Percentiles rank a stretch among this genome's conserved stretches.
Evolutionary conservation across 139 green algal species (phyloP).

Genomic region (Chlamydomonas sp.): DNA sequence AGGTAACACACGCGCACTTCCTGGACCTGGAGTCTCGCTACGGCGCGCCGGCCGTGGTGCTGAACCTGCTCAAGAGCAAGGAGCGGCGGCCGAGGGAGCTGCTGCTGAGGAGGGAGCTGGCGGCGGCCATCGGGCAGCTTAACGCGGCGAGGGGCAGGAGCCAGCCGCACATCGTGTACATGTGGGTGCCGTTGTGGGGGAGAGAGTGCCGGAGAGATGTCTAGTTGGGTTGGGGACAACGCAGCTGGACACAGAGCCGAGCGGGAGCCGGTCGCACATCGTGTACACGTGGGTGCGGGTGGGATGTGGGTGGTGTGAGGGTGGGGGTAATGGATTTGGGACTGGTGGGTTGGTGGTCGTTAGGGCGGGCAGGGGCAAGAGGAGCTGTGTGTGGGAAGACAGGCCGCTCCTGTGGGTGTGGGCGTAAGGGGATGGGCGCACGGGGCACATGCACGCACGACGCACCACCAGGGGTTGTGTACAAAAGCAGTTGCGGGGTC

Average conservation of each 20-base stretch:
- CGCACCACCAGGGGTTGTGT: no score
- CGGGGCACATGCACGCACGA: no score
- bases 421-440: no score
- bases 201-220: background rate
- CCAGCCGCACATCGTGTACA: constrained; percentile 32
- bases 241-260: background rate
- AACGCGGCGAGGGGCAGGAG: constrained; percentile 65
- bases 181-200: background rate
- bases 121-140: constrained; percentile 76
- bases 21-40: constrained; percentile 82
- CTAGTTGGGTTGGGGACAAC: background rate
- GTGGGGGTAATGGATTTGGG: no score
- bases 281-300: constrained; percentile 20
- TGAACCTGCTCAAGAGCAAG: constrained; percentile 92
- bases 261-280: constrained; percentile 1
- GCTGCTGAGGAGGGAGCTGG: constrained; percentile 87
- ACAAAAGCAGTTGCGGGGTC: no score
- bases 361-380: no score
- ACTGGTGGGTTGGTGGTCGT: no score
- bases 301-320: no score
- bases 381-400: no score
- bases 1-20: constrained; percentile 58
- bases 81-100: constrained; percentile 84
- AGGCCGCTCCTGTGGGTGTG: no score
- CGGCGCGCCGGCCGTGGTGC: constrained; percentile 81